phyloP scores from a whole-genome alignment of 208 protist species.

The Zelonia costaricensis region DNA sequence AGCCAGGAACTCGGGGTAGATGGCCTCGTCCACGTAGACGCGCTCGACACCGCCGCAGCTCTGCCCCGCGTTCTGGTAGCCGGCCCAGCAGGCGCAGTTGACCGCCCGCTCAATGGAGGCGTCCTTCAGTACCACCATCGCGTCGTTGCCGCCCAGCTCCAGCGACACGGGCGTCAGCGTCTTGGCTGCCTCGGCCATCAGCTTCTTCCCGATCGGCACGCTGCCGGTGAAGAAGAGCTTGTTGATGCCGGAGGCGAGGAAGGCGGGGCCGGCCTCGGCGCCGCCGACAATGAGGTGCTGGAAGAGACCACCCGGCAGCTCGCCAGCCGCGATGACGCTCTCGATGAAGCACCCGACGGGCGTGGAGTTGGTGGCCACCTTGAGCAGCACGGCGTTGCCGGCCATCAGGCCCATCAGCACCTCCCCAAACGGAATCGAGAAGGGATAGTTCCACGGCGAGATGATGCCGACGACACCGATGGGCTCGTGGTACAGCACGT shows the following conservation, averaged over 20 bases:
- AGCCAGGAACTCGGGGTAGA: slow-evolving; percentile 73
- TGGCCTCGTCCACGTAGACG: slow-evolving; percentile 66
- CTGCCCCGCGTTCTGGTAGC: slow-evolving; percentile 85
- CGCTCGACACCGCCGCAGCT: slow-evolving; percentile 79
- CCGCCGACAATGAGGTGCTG: slow-evolving; percentile 53
- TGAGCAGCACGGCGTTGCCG: slow-evolving; percentile 78
- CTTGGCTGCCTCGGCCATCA: slow-evolving; percentile 71
- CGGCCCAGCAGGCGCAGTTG: slow-evolving; percentile 80
- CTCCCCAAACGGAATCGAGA: slow-evolving; percentile 84
- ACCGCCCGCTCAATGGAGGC: slow-evolving; percentile 78
- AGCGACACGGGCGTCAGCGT: slow-evolving; percentile 77
- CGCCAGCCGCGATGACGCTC: slow-evolving; percentile 52
- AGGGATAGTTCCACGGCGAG: slow-evolving; percentile 90
- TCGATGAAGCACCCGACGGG: slow-evolving; percentile 70
- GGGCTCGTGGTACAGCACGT: slow-evolving; percentile 74
- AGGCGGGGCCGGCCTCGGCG: slow-evolving; percentile 35
- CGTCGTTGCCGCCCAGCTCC: slow-evolving; percentile 88
- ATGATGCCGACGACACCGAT: slow-evolving; percentile 86
- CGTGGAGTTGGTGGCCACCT: slow-evolving; percentile 64
- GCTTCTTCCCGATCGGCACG: slow-evolving; percentile 72
- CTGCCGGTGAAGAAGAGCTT: slow-evolving; percentile 91
- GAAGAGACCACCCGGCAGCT: slow-evolving; percentile 68
- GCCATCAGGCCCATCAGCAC: slow-evolving; percentile 85
- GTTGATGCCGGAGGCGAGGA: slow-evolving; percentile 53
- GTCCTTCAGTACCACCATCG: slow-evolving; percentile 79